Conservation (phyloP, 1,284 basidiomycete genomes). For the Earliella scabrosa region DNA sequence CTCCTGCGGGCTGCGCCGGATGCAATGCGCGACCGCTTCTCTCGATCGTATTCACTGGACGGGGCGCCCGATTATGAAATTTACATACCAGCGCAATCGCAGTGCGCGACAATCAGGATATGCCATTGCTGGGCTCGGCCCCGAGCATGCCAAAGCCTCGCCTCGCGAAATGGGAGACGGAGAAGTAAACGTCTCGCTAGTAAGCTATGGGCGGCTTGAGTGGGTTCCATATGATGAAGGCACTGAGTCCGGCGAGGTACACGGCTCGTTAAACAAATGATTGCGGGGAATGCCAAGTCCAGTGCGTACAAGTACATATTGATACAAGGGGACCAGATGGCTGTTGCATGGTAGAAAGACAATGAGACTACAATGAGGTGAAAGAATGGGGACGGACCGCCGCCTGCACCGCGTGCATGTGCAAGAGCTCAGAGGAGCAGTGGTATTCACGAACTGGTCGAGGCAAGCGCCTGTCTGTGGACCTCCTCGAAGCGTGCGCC, state of each 20-base stretch:
- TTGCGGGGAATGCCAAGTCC: neutral
- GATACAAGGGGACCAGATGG: neutral
- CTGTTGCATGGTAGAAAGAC: neutral
- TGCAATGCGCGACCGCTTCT: neutral
- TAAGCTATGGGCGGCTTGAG: neutral
- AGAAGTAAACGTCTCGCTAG: neutral
- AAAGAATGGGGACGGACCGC: neutral
- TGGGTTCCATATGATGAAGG: neutral
- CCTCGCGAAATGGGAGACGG: neutral
- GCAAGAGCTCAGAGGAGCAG: neutral
- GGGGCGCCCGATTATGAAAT: too few species aligned
- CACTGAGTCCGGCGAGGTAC: neutral
- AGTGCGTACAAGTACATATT: slow-evolving; percentile 23
- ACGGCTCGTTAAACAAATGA: too few species aligned
- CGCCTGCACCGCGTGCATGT: neutral
- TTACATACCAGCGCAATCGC: neutral
- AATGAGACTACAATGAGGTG: neutral
- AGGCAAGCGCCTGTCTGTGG: slow-evolving; percentile 37
- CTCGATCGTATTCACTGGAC: neutral
- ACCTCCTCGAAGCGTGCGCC: slow-evolving; percentile 53
- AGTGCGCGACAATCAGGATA: neutral
- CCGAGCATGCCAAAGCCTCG: neutral
- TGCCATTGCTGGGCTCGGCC: neutral
- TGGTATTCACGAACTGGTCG: slow-evolving; percentile 6
- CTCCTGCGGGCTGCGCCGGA: neutral